phyloP scores from a whole-genome alignment of 2,329 filamentous ascomycete species.

The Annulohypoxylon truncatum region DNA sequence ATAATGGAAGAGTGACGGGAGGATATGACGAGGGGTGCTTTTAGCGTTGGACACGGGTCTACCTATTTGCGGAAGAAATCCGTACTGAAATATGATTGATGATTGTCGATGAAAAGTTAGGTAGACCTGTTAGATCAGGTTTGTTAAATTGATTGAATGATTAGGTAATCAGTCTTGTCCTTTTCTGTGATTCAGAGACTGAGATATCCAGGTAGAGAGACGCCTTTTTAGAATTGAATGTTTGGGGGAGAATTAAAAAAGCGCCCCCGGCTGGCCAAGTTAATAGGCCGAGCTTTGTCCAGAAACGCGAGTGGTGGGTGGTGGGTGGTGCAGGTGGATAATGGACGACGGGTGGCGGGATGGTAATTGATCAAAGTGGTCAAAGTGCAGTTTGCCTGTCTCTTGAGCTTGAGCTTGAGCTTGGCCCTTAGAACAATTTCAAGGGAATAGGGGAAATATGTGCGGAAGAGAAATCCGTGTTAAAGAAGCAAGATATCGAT shows the following conservation, averaged over 20 bases:
- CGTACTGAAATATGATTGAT: not conserved
- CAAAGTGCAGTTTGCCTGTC: not conserved
- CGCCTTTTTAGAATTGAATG: not conserved
- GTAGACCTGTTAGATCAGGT: not conserved
- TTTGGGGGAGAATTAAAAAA: slow-evolving; percentile 10
- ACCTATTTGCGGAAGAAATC: not conserved
- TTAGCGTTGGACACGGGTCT: not conserved
- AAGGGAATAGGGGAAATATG: slow-evolving; percentile 1
- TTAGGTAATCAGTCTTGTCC: not conserved
- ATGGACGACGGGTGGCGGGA: not conserved
- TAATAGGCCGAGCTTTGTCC: slow-evolving; percentile 36
- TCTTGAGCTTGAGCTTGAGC: not conserved
- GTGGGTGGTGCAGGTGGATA: too few relatives aligned
- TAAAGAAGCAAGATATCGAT: not conserved
- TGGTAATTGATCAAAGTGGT: not conserved
- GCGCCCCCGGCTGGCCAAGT: slow-evolving; percentile 7
- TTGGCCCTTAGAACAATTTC: slow-evolving; percentile 1
- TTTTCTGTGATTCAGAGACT: not conserved
- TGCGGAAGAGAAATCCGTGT: not conserved
- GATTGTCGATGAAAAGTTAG: not conserved
- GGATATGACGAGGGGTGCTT: not conserved
- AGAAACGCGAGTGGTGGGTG: too few relatives aligned
- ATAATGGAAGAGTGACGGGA: not conserved
- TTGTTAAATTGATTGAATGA: not conserved
- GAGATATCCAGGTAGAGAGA: not conserved